These are phyloP conservation scores for Chlorella vulgaris DNA, from an alignment of 139 green algal species.

Conservation along the genomic window DNA sequence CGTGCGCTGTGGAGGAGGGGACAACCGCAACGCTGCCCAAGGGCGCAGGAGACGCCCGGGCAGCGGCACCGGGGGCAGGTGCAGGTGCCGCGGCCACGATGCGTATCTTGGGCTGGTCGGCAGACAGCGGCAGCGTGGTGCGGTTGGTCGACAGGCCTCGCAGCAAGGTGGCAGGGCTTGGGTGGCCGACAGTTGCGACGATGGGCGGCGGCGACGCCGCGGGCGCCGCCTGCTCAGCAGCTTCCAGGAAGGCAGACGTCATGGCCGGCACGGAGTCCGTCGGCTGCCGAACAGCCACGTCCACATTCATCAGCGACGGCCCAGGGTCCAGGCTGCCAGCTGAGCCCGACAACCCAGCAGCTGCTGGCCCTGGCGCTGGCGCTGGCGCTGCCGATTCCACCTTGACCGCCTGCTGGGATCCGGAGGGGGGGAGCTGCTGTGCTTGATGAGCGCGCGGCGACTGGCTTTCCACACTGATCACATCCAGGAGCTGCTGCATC, in stretches of 20 bases:
- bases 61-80: neutral
- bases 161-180: too few species aligned
- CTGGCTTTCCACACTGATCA: neutral
- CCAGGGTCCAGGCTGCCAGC: neutral
- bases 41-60: neutral
- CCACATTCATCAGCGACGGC: neutral
- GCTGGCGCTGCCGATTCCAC: neutral
- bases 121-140: slow-evolving; percentile 1
- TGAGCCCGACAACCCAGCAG: neutral
- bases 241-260: neutral
- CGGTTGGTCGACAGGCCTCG: too few species aligned
- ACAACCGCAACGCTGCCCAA: neutral
- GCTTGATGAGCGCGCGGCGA: neutral
- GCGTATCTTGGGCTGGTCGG: neutral
- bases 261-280: neutral
- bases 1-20: too few species aligned
- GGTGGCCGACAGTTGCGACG: too few species aligned
- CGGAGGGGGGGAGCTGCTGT: neutral
- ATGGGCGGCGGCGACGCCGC: neutral
- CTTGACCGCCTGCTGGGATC: neutral
- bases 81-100: neutral
- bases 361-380: neutral
- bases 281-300: neutral
- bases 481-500: slow-evolving; percentile 15
- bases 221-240: neutral